phyloP scores from a whole-genome alignment of 345 rosid species.

The Geranium brycei region DNA sequence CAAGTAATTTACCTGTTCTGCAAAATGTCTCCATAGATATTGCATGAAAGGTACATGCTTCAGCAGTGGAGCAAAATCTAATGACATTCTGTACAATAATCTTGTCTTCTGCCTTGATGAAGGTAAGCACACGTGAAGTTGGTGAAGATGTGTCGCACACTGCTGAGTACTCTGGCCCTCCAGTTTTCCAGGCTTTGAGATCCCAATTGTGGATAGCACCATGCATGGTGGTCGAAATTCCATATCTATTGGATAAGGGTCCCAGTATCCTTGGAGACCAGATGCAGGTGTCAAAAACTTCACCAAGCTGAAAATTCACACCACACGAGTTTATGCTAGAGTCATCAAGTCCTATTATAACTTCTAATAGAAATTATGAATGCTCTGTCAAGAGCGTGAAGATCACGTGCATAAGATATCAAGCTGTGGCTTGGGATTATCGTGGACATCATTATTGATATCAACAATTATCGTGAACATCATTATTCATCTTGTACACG shows the following conservation, averaged over 20 bases:
- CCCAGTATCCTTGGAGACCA: conserved; percentile 94
- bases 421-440: neutral
- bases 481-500: neutral
- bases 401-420: no score
- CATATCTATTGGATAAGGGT: conserved; percentile 96
- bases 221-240: conserved; percentile 95
- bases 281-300: conserved; percentile 82
- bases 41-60: conserved; percentile 80
- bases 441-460: no score
- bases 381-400: no score
- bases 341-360: neutral
- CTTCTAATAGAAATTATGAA: no score
- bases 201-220: conserved; percentile 86
- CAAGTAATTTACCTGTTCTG: conserved; percentile 55
- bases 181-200: conserved; percentile 89
- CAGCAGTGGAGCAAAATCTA: conserved; percentile 82
- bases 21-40: conserved; percentile 80
- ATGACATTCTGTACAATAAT: conserved; percentile 79
- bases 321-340: neutral
- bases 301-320: conserved; percentile 52
- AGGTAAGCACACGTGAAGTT: conserved; percentile 91
- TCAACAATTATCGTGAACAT: neutral
- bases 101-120: conserved; percentile 74
- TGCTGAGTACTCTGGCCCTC: conserved; percentile 63
- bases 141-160: conserved; percentile 89